A percentile compares a stretch with the other conserved stretches of the same genome.
phyloP scores from a whole-genome alignment of 1,284 basidiomycete genomes.

The Pterulicium gracile region DNA sequence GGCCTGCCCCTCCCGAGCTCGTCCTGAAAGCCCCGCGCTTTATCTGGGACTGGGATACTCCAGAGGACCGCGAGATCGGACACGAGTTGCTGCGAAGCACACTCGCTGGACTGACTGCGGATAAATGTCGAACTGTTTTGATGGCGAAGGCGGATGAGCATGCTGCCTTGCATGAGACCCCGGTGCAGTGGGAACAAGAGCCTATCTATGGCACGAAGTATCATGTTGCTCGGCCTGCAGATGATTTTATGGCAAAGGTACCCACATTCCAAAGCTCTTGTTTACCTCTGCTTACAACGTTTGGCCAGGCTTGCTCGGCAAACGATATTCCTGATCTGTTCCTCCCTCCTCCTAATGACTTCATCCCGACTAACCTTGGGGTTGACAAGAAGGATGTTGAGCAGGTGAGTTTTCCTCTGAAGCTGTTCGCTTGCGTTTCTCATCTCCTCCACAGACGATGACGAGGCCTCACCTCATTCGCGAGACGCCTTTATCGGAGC shows the following conservation, averaged over 20 bases:
- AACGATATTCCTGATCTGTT: constrained; percentile 62
- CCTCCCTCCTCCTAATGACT: constrained; percentile 82
- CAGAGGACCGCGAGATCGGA: constrained; percentile 23
- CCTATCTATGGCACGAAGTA: constrained; percentile 87
- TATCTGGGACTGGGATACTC: constrained; percentile 66
- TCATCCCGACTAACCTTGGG: constrained; percentile 81
- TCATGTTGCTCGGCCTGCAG: constrained; percentile 54
- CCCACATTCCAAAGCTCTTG: constrained; percentile 8
- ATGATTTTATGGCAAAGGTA: constrained; percentile 56
- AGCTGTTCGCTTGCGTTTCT: constrained; percentile 1
- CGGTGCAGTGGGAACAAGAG: constrained; percentile 53
- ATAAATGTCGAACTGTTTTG: constrained; percentile 63
- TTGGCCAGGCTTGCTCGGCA: constrained; percentile 40
- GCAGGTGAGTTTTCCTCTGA: constrained; percentile 32
- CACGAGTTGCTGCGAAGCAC: constrained; percentile 52
- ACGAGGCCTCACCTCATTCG: constrained; percentile 69
- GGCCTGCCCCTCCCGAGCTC: constrained; percentile 75
- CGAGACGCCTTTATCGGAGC: constrained; percentile 56
- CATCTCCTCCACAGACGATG: constrained; percentile 49
- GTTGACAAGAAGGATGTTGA: constrained; percentile 64
- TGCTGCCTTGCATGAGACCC: constrained; percentile 39
- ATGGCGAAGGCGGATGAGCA: constrained; percentile 69
- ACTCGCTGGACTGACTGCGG: constrained; percentile 49
- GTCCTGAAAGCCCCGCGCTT: constrained; percentile 69
- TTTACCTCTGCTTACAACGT: constrained; percentile 4